Evolutionary conservation across 2,329 filamentous ascomycete species (phyloP).

Genomic region (Fusarium sp.): DNA sequence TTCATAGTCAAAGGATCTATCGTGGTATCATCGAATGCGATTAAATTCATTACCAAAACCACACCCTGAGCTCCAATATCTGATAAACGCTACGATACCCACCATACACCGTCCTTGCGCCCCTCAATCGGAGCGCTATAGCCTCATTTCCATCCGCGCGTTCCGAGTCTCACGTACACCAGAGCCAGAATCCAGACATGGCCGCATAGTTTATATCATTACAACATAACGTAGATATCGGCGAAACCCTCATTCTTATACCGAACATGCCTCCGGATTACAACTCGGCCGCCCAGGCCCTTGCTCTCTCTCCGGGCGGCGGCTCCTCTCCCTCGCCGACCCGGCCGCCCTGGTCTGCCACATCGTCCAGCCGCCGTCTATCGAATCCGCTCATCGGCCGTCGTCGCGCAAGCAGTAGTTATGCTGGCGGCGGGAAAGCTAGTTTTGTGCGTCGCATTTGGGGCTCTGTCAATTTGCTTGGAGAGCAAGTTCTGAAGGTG

Average conservation of each 20-base stretch:
- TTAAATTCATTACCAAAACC: neutral
- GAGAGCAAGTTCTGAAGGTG: slow-evolving; percentile 57
- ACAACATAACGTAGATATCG: neutral
- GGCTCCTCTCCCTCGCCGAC: slow-evolving; percentile 48
- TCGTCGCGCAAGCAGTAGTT: slow-evolving; percentile 31
- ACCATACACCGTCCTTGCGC: neutral
- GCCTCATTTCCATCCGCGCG: slow-evolving; percentile 29
- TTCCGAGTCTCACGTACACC: slow-evolving; percentile 30
- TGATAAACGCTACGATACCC: neutral
- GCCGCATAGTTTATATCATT: slow-evolving; percentile 19
- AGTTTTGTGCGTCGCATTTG: slow-evolving; percentile 50
- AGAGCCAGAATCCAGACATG: slow-evolving; percentile 29
- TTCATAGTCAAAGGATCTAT: neutral
- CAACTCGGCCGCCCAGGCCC: slow-evolving; percentile 60
- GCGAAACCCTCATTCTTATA: neutral
- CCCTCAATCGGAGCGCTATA: slow-evolving; percentile 14
- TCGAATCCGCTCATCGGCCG: slow-evolving; percentile 55
- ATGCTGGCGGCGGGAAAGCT: slow-evolving; percentile 24
- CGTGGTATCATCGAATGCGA: neutral
- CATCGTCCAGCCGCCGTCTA: slow-evolving; percentile 50
- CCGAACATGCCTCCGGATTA: slow-evolving; percentile 63
- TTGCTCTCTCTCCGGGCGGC: slow-evolving; percentile 56
- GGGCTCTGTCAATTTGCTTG: slow-evolving; percentile 55
- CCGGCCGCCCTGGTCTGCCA: slow-evolving; percentile 43
- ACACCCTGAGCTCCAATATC: neutral